phyloP scores from a whole-genome alignment of 2,329 filamentous ascomycete genomes.

The Xylariaceae sp. region DNA sequence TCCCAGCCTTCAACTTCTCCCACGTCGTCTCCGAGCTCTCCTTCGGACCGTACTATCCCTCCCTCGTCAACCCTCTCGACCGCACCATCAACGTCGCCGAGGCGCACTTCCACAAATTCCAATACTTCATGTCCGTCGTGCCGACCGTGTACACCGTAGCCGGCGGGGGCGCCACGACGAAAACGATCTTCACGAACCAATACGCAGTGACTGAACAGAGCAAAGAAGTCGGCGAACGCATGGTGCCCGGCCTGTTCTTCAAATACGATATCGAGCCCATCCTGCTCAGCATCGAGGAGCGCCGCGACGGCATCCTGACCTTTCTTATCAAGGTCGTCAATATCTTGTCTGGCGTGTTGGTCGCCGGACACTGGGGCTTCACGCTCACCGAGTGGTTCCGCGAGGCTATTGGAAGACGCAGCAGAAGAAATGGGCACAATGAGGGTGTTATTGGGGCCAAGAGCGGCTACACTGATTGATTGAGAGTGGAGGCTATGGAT shows the following conservation, averaged over 20 bases:
- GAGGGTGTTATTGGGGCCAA: constrained; percentile 60
- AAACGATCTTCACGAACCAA: constrained; percentile 89
- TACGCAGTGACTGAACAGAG: constrained; percentile 95
- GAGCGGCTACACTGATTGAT: constrained; percentile 43
- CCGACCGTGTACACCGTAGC: constrained; percentile 87
- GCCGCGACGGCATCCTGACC: constrained; percentile 74
- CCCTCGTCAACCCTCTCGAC: constrained; percentile 91
- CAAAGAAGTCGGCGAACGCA: constrained; percentile 70
- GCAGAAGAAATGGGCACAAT: constrained; percentile 51
- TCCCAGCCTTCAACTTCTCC: constrained; percentile 90
- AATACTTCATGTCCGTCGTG: constrained; percentile 96
- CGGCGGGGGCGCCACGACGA: constrained; percentile 48
- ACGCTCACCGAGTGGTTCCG: constrained; percentile 79
- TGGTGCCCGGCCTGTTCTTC: constrained; percentile 91
- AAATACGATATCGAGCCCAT: constrained; percentile 99
- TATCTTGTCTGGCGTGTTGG: constrained; percentile 86
- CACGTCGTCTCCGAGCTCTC: constrained; percentile 96
- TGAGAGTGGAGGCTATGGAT: no score
- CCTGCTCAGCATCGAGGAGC: constrained; percentile 82
- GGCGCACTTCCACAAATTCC: constrained; percentile 89
- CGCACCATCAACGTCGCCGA: constrained; percentile 81
- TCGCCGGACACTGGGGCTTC: constrained; percentile 93
- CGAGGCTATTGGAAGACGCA: constrained; percentile 60
- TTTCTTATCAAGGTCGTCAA: constrained; percentile 87
- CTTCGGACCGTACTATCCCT: constrained; percentile 96